phyloP scores from a whole-genome alignment of 257 asterid genomes.

The Vinca minor region DNA sequence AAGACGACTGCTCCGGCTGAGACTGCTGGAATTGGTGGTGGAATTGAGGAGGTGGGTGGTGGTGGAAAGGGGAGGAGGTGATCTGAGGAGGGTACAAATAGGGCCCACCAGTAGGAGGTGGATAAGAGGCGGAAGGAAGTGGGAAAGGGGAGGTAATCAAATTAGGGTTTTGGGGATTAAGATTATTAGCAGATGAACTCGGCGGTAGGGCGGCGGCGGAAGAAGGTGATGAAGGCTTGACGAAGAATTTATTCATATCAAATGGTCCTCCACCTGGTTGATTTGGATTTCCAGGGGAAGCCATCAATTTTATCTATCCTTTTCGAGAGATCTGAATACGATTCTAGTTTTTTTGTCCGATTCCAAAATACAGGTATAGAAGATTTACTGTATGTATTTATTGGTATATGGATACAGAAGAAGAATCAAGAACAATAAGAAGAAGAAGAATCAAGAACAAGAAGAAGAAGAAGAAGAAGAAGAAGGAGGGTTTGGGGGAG shows the following conservation, averaged over 20 bases:
- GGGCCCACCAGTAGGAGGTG: conserved; percentile 53
- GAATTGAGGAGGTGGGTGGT: conserved; percentile 26
- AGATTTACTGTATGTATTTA: no score
- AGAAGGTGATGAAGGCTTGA: conserved; percentile 40
- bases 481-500: no score
- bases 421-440: no score
- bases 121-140: conserved; percentile 70
- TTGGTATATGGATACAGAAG: no score
- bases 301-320: conserved; percentile 31
- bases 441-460: no score
- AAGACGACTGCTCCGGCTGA: conserved; percentile 24
- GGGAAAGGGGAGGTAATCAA: conserved; percentile 37
- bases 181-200: conserved; percentile 29
- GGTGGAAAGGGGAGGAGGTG: conserved; percentile 44
- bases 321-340: conserved; percentile 2
- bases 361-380: no score
- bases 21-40: conserved; percentile 33
- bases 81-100: conserved; percentile 48
- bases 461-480: neutral
- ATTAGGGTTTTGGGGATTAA: conserved; percentile 43
- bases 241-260: conserved; percentile 67
- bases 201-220: conserved; percentile 16
- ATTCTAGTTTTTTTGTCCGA: conserved; percentile 1
- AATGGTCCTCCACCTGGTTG: conserved; percentile 67
- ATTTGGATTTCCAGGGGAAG: conserved; percentile 72